phyloP scores from a whole-genome alignment of 257 asterid genomes.

The Agastache rugosa region DNA sequence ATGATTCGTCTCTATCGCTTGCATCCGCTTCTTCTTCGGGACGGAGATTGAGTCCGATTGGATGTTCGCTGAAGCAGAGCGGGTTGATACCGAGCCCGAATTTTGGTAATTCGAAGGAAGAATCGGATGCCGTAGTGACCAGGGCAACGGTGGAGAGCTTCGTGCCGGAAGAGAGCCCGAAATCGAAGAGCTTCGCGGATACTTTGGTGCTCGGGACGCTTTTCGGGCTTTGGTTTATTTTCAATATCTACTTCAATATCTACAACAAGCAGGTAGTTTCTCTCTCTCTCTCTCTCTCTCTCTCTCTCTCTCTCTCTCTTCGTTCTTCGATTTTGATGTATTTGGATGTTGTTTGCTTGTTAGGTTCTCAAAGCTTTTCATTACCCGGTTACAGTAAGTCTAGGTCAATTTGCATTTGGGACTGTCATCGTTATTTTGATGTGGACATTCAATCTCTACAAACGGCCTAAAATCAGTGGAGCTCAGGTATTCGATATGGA shows the following conservation, averaged over 20 bases:
- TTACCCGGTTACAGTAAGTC: slow-evolving; percentile 74
- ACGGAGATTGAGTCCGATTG: slow-evolving; percentile 33
- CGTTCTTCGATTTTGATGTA: background rate
- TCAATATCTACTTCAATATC: slow-evolving; percentile 90
- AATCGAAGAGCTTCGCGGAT: slow-evolving; percentile 47
- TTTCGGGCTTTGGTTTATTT: slow-evolving; percentile 75
- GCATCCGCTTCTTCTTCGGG: slow-evolving; percentile 29
- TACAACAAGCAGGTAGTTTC: slow-evolving; percentile 81
- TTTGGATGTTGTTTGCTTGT: slow-evolving; percentile 23
- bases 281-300: background rate
- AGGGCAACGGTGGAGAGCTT: slow-evolving; percentile 61
- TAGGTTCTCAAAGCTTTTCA: slow-evolving; percentile 81
- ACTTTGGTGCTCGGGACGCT: slow-evolving; percentile 75
- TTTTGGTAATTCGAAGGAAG: slow-evolving; percentile 31
- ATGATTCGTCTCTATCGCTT: slow-evolving; percentile 23
- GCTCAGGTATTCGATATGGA: slow-evolving; percentile 62
- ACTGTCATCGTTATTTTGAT: slow-evolving; percentile 61
- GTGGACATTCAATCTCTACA: slow-evolving; percentile 81
- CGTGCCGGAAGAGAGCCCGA: slow-evolving; percentile 49
- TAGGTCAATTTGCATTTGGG: slow-evolving; percentile 80
- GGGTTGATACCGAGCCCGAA: slow-evolving; percentile 53
- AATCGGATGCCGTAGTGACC: slow-evolving; percentile 47
- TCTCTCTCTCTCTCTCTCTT: background rate
- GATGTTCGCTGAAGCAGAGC: slow-evolving; percentile 52
- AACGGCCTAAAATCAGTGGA: slow-evolving; percentile 80